phyloP scores from a whole-genome alignment of 2,329 filamentous ascomycete genomes.

The Rhinocladiella mackenziei region DNA sequence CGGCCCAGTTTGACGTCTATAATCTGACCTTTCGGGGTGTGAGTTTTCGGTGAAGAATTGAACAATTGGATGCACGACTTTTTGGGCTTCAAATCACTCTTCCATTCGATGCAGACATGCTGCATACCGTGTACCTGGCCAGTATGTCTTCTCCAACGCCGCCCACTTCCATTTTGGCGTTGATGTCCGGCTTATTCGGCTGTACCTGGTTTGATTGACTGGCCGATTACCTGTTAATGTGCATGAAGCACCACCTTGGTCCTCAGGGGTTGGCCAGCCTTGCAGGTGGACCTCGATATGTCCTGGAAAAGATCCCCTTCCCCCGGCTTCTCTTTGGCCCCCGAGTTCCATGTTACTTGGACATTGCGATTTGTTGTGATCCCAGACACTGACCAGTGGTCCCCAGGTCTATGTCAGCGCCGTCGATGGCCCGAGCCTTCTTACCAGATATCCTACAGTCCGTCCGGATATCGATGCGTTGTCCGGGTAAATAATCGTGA shows the following conservation, averaged over 20 bases:
- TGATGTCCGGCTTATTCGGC: constrained; percentile 5
- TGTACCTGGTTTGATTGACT: constrained; percentile 8
- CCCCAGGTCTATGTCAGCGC: constrained; percentile 81
- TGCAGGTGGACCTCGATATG: constrained; percentile 3
- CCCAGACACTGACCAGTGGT: constrained; percentile 17
- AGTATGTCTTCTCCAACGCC: constrained; percentile 24
- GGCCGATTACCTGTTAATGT: constrained; percentile 3
- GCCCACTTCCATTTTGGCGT: constrained; percentile 12
- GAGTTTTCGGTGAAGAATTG: constrained; percentile 2
- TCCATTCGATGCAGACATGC: constrained; percentile 23
- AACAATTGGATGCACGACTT: constrained; percentile 22
- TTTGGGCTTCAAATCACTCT: constrained; percentile 16
- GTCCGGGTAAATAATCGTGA: constrained; percentile 94
- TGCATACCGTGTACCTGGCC: constrained; percentile 30
- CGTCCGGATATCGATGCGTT: constrained; percentile 72
- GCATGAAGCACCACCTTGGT: constrained; percentile 7
- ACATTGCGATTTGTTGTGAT: constrained; percentile 2
- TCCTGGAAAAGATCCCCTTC: background rate
- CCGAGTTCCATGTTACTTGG: constrained; percentile 1
- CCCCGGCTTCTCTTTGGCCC: background rate
- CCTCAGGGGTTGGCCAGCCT: constrained; percentile 17
- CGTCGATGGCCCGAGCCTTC: constrained; percentile 88
- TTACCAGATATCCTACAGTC: constrained; percentile 68
- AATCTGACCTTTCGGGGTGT: constrained; percentile 8
- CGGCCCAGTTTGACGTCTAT: constrained; percentile 10